Evolutionary conservation across 768 basidiomycete species (phyloP), one percentile per base, ranked within the genome.

Genomic region (Pleurotus giganteus): DNA sequence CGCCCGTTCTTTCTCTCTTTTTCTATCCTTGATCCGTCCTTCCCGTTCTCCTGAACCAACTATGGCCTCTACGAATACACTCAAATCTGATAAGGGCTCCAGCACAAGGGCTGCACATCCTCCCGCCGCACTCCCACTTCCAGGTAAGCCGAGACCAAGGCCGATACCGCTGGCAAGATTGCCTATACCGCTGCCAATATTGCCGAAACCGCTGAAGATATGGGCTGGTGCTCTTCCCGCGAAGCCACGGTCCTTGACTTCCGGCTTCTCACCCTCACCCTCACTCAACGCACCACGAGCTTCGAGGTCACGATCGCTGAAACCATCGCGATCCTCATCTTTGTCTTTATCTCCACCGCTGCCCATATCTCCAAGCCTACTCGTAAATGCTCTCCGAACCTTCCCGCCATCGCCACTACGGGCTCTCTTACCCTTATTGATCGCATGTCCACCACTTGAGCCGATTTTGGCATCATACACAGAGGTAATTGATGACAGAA

Each of bases 371-470:
- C 83, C 86, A 19, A 88, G 65, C 60, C 82, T 86, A 56, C 74
- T 80, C 58, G 84, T 74, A 34, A 89, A 72, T 37, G 79, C 83
- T 13, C 83, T 79, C 44, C 85, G 81, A 13, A 86, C 82, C 53
- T 81, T 82, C 51, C 85, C 52, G n/a, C 52, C 28, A 43, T 53
- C 52, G 9, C 52, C 52, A 24, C 52, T 44, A 17, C 42, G 39
- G 5, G 49, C 49, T 13, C 49, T 34, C 27, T 23, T 51, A 24
- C 29, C 49, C 26, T 37, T 51, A 11, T 17, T 34, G 37, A 19
- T 24, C 17, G 11, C 17, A 1, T 47, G 17, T 1, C 43, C 49
- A 19, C 49, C 49, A 12, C 49, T 32, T 17, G 49, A n/a, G 2
- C 49, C 49, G 21, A 51, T 32, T n/a, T 51, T 51, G 17, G 32